These are phyloP conservation scores for Claviceps pusilla DNA, from an alignment of 2,329 filamentous ascomycete genomes.

Conservation along the genomic window DNA sequence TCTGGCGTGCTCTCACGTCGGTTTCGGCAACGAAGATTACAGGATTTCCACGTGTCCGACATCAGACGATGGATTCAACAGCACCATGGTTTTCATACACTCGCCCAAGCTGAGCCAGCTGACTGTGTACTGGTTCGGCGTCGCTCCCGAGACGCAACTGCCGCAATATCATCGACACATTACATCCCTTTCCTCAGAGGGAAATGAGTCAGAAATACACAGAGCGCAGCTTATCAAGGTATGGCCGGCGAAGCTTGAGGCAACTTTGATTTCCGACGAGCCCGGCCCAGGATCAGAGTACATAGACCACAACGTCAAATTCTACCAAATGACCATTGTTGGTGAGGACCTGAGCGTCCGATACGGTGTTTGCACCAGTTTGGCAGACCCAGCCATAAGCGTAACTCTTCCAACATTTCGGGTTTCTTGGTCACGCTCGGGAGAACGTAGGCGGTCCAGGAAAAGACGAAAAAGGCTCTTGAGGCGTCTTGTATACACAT, in stretches of 20 bases:
- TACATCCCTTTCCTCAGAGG: slow-evolving; percentile 12
- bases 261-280: slow-evolving; percentile 1
- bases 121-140: slow-evolving; percentile 21
- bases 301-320: slow-evolving; percentile 20
- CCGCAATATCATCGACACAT: slow-evolving; percentile 25
- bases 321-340: slow-evolving; percentile 33
- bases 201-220: slow-evolving; percentile 1
- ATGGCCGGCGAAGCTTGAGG: slow-evolving; percentile 12
- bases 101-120: slow-evolving; percentile 18
- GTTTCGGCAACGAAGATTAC: slow-evolving; percentile 11
- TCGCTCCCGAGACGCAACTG: slow-evolving; percentile 11
- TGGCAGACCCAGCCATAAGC: slow-evolving; percentile 10
- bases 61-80: slow-evolving; percentile 9
- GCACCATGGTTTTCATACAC: slow-evolving; percentile 19
- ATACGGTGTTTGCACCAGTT: slow-evolving; percentile 22
- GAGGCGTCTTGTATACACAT: slow-evolving; percentile 15
- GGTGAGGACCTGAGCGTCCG: slow-evolving; percentile 27
- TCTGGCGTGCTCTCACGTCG: slow-evolving; percentile 16
- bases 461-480: slow-evolving; percentile 16
- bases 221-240: slow-evolving; percentile 15
- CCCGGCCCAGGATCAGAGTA: slow-evolving; percentile 17
- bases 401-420: slow-evolving; percentile 15
- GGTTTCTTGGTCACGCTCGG: slow-evolving; percentile 12
- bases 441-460: slow-evolving; percentile 14
- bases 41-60: slow-evolving; percentile 17